These are phyloP conservation scores for Thecaphora thlaspeos DNA, from an alignment of 1,284 basidiomycete genomes.

Conservation along the genomic window DNA sequence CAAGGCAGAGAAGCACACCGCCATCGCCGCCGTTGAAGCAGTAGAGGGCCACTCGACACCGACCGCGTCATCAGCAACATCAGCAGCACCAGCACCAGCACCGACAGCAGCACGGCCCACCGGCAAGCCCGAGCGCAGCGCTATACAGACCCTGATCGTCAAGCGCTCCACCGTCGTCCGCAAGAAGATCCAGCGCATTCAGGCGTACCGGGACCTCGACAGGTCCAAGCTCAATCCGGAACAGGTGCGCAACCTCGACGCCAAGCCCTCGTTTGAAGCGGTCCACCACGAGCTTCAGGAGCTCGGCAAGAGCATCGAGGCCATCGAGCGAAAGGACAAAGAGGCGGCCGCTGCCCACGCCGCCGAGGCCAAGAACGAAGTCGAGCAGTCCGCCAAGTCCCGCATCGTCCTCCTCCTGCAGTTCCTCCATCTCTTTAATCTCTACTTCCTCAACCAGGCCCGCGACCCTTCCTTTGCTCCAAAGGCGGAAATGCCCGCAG, in stretches of 20 bases:
- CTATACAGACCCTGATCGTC: too few species aligned
- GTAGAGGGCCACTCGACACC: conserved; percentile 7
- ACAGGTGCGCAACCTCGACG: conserved; percentile 1
- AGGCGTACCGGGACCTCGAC: conserved; percentile 2
- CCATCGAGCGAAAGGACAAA: background rate
- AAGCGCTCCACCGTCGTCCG: too few species aligned
- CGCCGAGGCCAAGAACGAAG: background rate
- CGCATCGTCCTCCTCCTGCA: conserved; percentile 30
- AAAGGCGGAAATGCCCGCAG: conserved; percentile 13
- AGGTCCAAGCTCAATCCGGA: conserved; percentile 5
- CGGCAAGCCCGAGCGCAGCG: too few species aligned
- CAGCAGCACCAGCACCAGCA: too few species aligned
- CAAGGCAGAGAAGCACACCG: conserved; percentile 25
- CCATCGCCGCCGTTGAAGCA: conserved; percentile 22
- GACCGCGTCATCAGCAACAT: background rate
- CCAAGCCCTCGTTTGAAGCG: conserved; percentile 4
- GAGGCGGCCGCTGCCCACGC: background rate
- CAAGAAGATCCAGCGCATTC: conserved; percentile 1
- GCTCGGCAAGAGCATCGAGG: background rate
- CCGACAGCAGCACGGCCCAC: background rate
- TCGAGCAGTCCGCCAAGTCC: conserved; percentile 10
- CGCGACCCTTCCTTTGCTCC: conserved; percentile 18
- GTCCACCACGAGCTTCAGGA: conserved; percentile 1
- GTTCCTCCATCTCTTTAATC: conserved; percentile 39
- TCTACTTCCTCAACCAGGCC: conserved; percentile 25